These are phyloP conservation scores for Fusarium heterosporum DNA, from an alignment of 2,329 filamentous ascomycete genomes.

Conservation along the genomic window DNA sequence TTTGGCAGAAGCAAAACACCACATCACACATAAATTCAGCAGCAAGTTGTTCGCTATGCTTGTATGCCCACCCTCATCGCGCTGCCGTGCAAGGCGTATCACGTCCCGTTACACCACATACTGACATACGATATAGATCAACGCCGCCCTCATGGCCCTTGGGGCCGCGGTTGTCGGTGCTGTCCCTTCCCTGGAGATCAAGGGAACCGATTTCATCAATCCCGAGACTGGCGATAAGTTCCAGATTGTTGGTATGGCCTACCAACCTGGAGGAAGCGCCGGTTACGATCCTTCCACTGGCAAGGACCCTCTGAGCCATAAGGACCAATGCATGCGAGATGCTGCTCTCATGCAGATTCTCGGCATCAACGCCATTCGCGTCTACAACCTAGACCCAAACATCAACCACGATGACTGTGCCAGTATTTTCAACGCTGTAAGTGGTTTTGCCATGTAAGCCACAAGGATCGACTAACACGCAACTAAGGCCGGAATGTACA, in stretches of 20 bases:
- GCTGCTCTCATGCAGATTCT: conserved; percentile 73
- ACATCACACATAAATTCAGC: conserved; percentile 10
- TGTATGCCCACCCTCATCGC: conserved; percentile 37
- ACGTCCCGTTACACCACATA: neutral
- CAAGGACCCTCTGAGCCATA: conserved; percentile 70
- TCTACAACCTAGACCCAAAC: conserved; percentile 75
- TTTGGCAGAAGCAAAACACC: conserved; percentile 8
- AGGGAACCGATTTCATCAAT: conserved; percentile 71
- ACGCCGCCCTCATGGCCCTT: conserved; percentile 63
- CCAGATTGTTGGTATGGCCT: conserved; percentile 75
- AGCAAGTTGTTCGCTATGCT: conserved; percentile 39
- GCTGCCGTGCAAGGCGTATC: neutral
- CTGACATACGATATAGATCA: conserved; percentile 47
- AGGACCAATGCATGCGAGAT: conserved; percentile 70
- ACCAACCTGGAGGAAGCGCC: conserved; percentile 75
- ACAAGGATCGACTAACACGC: conserved; percentile 6
- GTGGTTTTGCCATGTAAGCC: conserved; percentile 18
- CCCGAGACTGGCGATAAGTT: conserved; percentile 68
- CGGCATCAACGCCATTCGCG: conserved; percentile 74
- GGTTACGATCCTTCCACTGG: conserved; percentile 67
- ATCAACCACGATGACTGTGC: conserved; percentile 75
- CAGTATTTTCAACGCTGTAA: conserved; percentile 72
- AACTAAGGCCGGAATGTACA: conserved; percentile 71
- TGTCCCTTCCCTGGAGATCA: conserved; percentile 67
- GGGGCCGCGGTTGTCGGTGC: conserved; percentile 66